These are phyloP conservation scores for Entomortierella lignicola DNA, from an alignment of 192 early-diverging fungal genomes.

Conservation along the genomic window DNA sequence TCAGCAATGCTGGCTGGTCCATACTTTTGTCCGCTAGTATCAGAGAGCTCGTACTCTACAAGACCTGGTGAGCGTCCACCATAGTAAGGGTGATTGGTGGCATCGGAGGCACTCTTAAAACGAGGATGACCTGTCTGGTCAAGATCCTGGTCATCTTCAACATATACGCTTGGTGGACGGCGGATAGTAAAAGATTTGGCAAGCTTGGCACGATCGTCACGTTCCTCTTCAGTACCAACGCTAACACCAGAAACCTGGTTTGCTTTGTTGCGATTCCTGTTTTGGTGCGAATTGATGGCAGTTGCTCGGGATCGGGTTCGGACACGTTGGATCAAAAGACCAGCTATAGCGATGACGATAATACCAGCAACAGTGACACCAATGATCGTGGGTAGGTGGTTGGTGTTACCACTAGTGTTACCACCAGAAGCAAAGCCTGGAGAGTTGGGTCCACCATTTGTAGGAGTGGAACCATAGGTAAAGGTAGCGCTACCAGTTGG, in stretches of 20 bases:
- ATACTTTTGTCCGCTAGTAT: conserved; percentile 15
- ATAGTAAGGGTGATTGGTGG: conserved; percentile 48
- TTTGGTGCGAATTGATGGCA: conserved; percentile 44
- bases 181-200: conserved; percentile 54
- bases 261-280: conserved; percentile 22
- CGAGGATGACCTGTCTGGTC: conserved; percentile 50
- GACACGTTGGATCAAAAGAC: conserved; percentile 33
- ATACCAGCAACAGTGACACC: conserved; percentile 42
- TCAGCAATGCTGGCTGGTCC: conserved; percentile 34
- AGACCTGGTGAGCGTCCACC: conserved; percentile 24
- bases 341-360: conserved; percentile 27
- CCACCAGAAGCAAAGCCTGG: conserved; percentile 20
- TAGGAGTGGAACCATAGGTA: conserved; percentile 6
- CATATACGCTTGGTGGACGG: conserved; percentile 34
- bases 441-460: conserved; percentile 27
- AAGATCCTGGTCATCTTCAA: conserved; percentile 44
- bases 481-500: conserved; percentile 21
- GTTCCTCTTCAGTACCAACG: background rate
- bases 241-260: background rate
- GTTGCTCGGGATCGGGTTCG: conserved; percentile 19
- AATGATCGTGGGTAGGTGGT: conserved; percentile 28
- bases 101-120: conserved; percentile 42
- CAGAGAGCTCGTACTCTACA: conserved; percentile 50
- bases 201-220: conserved; percentile 37
- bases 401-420: background rate